These are phyloP conservation scores for Immersiporthe knoxdaviesiana DNA, from an alignment of 2,329 filamentous ascomycete genomes.

Conservation along the genomic window DNA sequence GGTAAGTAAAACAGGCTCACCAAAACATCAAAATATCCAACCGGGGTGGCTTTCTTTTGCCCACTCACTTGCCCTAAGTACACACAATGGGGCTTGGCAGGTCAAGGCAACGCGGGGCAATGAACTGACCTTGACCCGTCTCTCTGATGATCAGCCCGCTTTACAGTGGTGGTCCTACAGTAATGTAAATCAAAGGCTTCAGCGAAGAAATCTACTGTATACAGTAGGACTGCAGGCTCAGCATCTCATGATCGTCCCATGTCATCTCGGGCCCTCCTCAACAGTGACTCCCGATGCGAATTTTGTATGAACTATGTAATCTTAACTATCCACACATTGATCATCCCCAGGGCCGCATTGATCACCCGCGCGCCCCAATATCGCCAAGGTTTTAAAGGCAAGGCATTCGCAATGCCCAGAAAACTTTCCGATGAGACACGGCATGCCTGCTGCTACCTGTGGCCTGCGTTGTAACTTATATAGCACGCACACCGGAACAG, in stretches of 20 bases:
- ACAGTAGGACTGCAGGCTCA: neutral
- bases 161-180: neutral
- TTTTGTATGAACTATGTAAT: neutral
- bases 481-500: neutral
- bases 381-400: neutral
- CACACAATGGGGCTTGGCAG: neutral
- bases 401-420: neutral
- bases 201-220: neutral
- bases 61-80: neutral
- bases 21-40: neutral
- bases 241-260: neutral
- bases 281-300: neutral
- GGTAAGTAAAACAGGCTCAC: neutral
- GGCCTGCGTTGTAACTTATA: too few relatives aligned
- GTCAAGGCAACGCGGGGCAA: neutral
- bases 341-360: neutral
- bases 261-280: neutral
- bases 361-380: neutral
- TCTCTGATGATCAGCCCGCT: neutral
- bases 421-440: neutral
- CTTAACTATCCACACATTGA: neutral
- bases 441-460: neutral
- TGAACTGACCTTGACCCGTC: neutral
- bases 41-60: neutral
- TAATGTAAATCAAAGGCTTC: neutral